phyloP scores from a whole-genome alignment of 176 grass and related monocot genomes.

The Aegilops longissima region DNA sequence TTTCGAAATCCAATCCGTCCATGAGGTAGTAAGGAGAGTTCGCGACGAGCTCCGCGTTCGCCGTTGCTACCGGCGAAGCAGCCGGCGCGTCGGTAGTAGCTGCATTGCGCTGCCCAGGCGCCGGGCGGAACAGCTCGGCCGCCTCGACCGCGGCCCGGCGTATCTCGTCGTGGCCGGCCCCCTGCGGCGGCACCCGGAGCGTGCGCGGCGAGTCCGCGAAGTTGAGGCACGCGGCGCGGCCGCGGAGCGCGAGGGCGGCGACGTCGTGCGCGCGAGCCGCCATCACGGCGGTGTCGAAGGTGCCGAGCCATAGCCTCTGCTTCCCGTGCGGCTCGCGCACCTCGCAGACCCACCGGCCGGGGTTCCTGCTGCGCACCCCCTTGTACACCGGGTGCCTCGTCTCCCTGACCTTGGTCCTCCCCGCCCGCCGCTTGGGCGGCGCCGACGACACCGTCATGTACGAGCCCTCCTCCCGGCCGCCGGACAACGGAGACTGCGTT shows the following conservation, averaged over 20 bases:
- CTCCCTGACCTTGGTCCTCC: constrained; percentile 87
- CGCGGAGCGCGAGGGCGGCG: constrained; percentile 66
- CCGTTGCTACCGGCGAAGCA: background rate
- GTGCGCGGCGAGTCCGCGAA: constrained; percentile 67
- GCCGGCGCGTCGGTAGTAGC: background rate
- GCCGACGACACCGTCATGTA: constrained; percentile 76
- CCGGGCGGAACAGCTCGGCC: constrained; percentile 48
- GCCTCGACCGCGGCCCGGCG: constrained; percentile 60
- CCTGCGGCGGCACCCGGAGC: constrained; percentile 47
- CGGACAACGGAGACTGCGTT: background rate
- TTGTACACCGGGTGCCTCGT: constrained; percentile 88
- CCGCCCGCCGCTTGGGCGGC: constrained; percentile 68
- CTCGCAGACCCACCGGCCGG: constrained; percentile 87
- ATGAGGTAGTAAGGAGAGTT: constrained; percentile 11
- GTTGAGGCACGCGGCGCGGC: constrained; percentile 71
- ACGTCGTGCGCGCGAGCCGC: constrained; percentile 86
- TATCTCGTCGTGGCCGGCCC: constrained; percentile 48
- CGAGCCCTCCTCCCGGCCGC: constrained; percentile 22
- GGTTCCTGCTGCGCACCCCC: constrained; percentile 71
- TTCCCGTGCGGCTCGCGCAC: constrained; percentile 66
- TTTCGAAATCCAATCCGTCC: constrained; percentile 53
- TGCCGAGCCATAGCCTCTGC: constrained; percentile 72
- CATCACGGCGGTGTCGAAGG: constrained; percentile 85
- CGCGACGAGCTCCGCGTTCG: background rate
- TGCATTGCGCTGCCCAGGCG: background rate